phyloP scores from a whole-genome alignment of 345 rosid species.

The Crucihimalaya himalaica region DNA sequence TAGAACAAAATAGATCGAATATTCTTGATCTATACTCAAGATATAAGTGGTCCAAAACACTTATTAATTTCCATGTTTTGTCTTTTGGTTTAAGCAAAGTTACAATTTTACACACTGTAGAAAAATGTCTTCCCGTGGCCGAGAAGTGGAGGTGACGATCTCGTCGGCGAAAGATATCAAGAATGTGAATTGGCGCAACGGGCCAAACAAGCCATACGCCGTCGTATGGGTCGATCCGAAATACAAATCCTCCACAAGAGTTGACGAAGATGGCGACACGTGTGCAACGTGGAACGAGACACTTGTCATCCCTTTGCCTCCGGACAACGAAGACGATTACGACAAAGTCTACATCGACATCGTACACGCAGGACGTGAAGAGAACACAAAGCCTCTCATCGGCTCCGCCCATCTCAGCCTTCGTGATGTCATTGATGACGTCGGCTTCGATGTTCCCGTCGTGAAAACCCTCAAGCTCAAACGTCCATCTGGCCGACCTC shows the following conservation, averaged over 20 bases:
- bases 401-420: conserved; percentile 73
- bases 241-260: conserved; percentile 56
- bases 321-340: conserved; percentile 31
- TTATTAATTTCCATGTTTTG: background rate
- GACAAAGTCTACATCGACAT: conserved; percentile 59
- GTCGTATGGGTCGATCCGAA: conserved; percentile 71
- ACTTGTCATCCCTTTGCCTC: conserved; percentile 50
- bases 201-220: conserved; percentile 63
- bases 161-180: conserved; percentile 71
- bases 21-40: background rate
- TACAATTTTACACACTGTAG: background rate
- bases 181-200: conserved; percentile 90
- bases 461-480: conserved; percentile 54
- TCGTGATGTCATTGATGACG: conserved; percentile 60
- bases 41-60: conserved; percentile 6
- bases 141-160: conserved; percentile 58
- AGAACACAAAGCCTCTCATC: conserved; percentile 70
- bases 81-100: background rate
- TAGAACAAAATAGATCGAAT: background rate
- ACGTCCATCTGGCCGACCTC: conserved; percentile 93
- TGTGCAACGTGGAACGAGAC: conserved; percentile 66
- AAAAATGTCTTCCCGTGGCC: conserved; percentile 21
- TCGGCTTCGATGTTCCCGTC: conserved; percentile 48
- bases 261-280: conserved; percentile 67
- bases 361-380: conserved; percentile 70